Conservation (phyloP, 2,329 filamentous ascomycete species). For the Scorias spongiosa region DNA sequence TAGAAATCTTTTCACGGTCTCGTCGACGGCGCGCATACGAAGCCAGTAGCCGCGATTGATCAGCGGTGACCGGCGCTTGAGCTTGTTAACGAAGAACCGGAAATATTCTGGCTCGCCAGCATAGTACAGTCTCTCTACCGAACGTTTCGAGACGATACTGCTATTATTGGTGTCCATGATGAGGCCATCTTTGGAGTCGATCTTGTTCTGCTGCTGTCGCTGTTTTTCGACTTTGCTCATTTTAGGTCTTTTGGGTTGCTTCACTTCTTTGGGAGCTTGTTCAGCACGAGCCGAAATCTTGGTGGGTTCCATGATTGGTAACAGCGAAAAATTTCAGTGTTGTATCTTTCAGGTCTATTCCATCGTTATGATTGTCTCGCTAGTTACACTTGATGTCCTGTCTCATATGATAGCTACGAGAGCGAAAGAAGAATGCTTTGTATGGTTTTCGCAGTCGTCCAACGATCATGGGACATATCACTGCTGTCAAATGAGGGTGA, state of each 20-base stretch:
- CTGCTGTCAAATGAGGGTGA: no score
- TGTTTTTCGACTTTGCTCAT: slow-evolving; percentile 3
- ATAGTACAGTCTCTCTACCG: slow-evolving; percentile 80
- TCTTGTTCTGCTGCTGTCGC: slow-evolving; percentile 2
- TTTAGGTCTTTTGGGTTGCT: slow-evolving; percentile 3
- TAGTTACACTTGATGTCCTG: no score
- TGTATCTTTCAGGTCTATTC: no score
- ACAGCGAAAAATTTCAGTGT: no score
- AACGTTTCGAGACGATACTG: slow-evolving; percentile 82
- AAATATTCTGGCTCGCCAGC: slow-evolving; percentile 67
- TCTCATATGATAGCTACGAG: no score
- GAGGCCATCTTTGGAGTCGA: slow-evolving; percentile 14
- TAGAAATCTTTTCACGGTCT: slow-evolving; percentile 61
- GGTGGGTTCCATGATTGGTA: no score
- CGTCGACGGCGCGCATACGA: slow-evolving; percentile 67
- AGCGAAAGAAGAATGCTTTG: no score
- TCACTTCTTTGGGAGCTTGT: neutral
- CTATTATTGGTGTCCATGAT: slow-evolving; percentile 59
- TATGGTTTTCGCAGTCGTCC: no score
- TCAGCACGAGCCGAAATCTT: no score
- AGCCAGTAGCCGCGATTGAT: slow-evolving; percentile 87
- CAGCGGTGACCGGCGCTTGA: slow-evolving; percentile 66
- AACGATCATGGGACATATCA: no score
- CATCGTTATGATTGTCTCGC: no score
- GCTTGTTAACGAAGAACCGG: slow-evolving; percentile 73